These are phyloP conservation scores for Monilinia fructigena DNA, from an alignment of 2,329 filamentous ascomycete species.

Conservation along the genomic window DNA sequence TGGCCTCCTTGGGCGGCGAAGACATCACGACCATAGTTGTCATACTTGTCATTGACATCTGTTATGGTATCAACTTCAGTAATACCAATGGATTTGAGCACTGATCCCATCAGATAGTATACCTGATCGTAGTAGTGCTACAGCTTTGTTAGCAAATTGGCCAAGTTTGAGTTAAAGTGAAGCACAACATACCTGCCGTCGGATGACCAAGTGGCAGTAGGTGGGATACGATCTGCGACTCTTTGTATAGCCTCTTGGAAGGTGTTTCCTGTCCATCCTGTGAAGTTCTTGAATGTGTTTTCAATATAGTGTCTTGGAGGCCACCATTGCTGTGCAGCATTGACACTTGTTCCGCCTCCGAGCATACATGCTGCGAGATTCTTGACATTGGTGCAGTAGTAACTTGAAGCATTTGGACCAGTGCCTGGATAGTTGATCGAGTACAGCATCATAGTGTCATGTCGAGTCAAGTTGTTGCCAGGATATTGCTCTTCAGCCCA, in stretches of 20 bases:
- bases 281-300: background rate
- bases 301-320: slow-evolving; percentile 13
- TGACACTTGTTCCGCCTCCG: slow-evolving; percentile 16
- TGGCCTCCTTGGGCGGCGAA: slow-evolving; percentile 7
- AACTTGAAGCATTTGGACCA: background rate
- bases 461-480: slow-evolving; percentile 3
- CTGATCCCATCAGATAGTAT: slow-evolving; percentile 10
- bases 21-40: slow-evolving; percentile 17
- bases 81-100: background rate
- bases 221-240: slow-evolving; percentile 9
- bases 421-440: slow-evolving; percentile 2
- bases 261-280: slow-evolving; percentile 4
- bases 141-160: background rate
- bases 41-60: slow-evolving; percentile 1
- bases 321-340: slow-evolving; percentile 17
- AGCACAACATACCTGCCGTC: slow-evolving; percentile 1
- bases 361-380: slow-evolving; percentile 17
- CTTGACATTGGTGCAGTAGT: background rate
- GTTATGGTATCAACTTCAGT: background rate
- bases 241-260: slow-evolving; percentile 12
- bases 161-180: background rate
- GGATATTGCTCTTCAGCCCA: slow-evolving; percentile 1
- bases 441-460: slow-evolving; percentile 10
- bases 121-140: slow-evolving; percentile 14
- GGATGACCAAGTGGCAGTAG: background rate